phyloP scores from a whole-genome alignment of 1,139 yeast species.

The Kazachstania sp. region DNA sequence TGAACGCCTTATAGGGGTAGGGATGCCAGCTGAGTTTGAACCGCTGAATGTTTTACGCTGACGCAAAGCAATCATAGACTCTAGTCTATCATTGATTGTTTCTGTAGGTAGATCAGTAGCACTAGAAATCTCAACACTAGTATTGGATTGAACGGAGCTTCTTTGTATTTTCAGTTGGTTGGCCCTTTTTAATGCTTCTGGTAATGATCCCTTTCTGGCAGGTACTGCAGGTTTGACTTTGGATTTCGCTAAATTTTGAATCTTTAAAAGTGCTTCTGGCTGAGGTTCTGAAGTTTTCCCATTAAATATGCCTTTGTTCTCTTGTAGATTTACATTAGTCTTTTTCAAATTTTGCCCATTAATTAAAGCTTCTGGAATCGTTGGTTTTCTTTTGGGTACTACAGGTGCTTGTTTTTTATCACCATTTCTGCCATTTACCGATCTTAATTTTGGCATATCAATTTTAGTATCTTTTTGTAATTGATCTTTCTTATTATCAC shows the following conservation, averaged over 20 bases:
- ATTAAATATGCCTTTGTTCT: not conserved
- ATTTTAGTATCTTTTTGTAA: not conserved
- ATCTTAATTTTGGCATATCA: constrained; percentile 11
- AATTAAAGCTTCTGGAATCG: constrained; percentile 15
- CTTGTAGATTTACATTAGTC: not conserved
- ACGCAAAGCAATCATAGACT: not conserved
- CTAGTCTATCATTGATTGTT: not conserved
- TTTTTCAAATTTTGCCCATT: constrained; percentile 8
- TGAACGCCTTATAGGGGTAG: not conserved
- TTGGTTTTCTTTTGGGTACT: constrained; percentile 8
- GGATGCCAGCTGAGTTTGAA: not conserved
- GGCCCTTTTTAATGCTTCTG: constrained; percentile 29
- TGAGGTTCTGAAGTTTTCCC: not conserved
- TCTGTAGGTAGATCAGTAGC: not conserved
- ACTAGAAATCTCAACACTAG: constrained; percentile 1
- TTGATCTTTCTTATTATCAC: too few species aligned
- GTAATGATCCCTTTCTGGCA: constrained; percentile 24
- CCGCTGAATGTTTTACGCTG: constrained; percentile 4
- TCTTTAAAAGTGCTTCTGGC: constrained; percentile 15
- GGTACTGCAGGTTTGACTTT: constrained; percentile 23
- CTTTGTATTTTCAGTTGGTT: constrained; percentile 17
- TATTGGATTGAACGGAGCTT: not conserved
- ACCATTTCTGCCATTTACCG: constrained; percentile 5
- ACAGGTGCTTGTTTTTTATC: constrained; percentile 2
- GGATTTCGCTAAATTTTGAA: constrained; percentile 11